Base-by-base conservation (phyloP, 345 rosid species). In the Citrus glauca region DNA sequence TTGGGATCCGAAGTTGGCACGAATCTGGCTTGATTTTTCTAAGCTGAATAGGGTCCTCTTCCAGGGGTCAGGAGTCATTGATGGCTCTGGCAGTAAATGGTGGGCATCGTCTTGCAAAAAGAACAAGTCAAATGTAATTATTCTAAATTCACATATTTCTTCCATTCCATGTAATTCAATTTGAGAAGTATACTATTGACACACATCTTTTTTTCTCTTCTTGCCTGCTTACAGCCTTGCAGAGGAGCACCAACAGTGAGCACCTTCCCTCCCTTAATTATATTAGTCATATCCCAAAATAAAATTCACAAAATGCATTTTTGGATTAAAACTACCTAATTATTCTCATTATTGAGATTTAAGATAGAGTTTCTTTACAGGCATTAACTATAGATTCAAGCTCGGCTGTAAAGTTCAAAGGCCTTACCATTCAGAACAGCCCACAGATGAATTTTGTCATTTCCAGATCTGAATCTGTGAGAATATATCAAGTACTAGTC, bases 61-160 rank as follows among this genome's bases (percentile, higher is more conserved):
- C 86, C 97, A 90, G 83, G 98, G 98, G 37, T 81, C 81, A 75
- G 99, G 99, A 77, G 87, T 94, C 60, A 91, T 96, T 82, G 97
- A 96, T 82, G 99, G 98, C 33, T 96, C 98, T 16, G 99, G 99
- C 68, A 89, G 97, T 83, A 91, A 94, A 85, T 96, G 99, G 99
- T 96, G 99, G 99, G 93, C 90, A 71, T 82, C 98, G 38, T 96
- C 99, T 61, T 96, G 99, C 95, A 94, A 94, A 85, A 94, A 84
- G 91, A 94, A 96, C 86, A 92, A 86, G 77, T 74, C 97, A 63
- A 94, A 93, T 79, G 98, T 94, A 90, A 77, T 61, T 76, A 66
- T 77, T 62, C 55, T 71, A 37, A 73, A 76, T 66, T 57, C 48
- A 45, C 80, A 74, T 42, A 72, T 72, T 37, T 55, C 28, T 61